These are phyloP conservation scores for Jatropha curcas DNA, from an alignment of 345 rosid genomes.

Conservation along the genomic window DNA sequence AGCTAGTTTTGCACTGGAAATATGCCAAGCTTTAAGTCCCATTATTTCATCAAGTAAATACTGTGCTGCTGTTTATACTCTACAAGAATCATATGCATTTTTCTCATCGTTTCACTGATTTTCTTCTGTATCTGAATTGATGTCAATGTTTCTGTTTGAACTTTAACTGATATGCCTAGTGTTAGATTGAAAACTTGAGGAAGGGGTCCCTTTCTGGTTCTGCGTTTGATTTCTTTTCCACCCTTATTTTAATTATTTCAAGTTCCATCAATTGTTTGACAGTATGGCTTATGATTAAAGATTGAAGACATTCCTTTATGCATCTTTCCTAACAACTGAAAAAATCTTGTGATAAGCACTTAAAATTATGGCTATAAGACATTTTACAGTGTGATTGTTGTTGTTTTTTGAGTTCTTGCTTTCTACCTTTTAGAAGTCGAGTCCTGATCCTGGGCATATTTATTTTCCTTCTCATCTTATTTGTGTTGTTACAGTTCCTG, in stretches of 20 bases:
- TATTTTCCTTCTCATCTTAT: neutral
- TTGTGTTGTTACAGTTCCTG: neutral
- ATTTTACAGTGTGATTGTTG: neutral
- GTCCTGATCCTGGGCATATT: neutral
- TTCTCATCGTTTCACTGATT: neutral
- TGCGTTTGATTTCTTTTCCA: neutral
- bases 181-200: slow-evolving; percentile 1
- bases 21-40: slow-evolving; percentile 1
- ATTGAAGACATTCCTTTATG: neutral
- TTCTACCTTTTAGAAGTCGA: neutral
- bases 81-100: neutral
- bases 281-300: neutral
- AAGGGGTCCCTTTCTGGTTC: neutral
- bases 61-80: neutral
- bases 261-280: neutral
- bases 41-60: neutral
- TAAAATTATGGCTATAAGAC: neutral
- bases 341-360: neutral
- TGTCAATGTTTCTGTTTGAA: slow-evolving; percentile 10
- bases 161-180: neutral
- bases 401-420: neutral
- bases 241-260: neutral
- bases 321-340: no score
- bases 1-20: neutral
- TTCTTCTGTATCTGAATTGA: slow-evolving; percentile 3